Percentiles rank a stretch among this genome's conserved stretches.
Evolutionary conservation across 805 yeast genomes (phyloP).

Genomic region (Suhomyces sp.): DNA sequence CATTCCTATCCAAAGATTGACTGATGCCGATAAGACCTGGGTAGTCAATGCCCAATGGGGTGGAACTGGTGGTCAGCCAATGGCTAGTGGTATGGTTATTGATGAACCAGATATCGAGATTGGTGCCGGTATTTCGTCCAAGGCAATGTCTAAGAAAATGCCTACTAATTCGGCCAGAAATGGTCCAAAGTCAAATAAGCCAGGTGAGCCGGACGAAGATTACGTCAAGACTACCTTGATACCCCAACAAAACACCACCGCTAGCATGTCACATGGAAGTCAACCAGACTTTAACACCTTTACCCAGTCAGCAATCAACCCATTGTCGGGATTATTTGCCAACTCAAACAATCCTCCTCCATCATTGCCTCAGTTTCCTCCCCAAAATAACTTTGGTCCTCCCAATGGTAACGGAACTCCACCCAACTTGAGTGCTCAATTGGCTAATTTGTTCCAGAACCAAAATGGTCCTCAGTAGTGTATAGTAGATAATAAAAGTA

Average conservation of each 20-base stretch:
- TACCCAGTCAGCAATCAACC: conserved; percentile 38
- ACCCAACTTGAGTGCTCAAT: conserved; percentile 37
- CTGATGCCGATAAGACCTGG: conserved; percentile 95
- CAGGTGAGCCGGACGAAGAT: conserved; percentile 52
- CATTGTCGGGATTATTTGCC: conserved; percentile 48
- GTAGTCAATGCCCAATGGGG: conserved; percentile 91
- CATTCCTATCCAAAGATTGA: conserved; percentile 81
- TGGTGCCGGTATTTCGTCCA: conserved; percentile 90
- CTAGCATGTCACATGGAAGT: conserved; percentile 31
- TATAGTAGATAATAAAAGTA: background rate
- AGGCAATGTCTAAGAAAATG: conserved; percentile 88
- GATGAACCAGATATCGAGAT: conserved; percentile 98
- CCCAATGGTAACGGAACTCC: conserved; percentile 4
- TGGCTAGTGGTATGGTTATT: conserved; percentile 74
- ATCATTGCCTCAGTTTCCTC: conserved; percentile 15
- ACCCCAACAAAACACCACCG: conserved; percentile 18
- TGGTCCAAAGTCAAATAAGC: conserved; percentile 78
- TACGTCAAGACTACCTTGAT: conserved; percentile 34
- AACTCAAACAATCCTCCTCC: conserved; percentile 9
- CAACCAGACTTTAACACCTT: conserved; percentile 36
- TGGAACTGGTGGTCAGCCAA: conserved; percentile 87
- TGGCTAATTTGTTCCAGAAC: conserved; percentile 37
- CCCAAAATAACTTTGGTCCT: background rate
- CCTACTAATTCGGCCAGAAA: conserved; percentile 84
- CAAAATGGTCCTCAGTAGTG: conserved; percentile 17